A percentile compares a stretch with the other conserved stretches of the same genome.
Evolutionary conservation across 768 basidiomycete species (phyloP).

Genomic region (Naganishia vishniacii): DNA sequence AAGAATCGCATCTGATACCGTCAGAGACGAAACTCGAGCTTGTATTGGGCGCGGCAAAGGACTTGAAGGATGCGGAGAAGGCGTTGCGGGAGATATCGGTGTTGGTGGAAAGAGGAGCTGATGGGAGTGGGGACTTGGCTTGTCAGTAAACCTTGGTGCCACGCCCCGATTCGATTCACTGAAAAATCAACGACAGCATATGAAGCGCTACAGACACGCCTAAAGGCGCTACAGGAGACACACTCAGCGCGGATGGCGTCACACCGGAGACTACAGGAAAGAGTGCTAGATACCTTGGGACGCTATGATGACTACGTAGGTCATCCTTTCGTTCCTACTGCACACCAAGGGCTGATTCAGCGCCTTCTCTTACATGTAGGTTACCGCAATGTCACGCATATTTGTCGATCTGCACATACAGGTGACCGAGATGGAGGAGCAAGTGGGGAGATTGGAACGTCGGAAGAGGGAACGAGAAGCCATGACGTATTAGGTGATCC

Average conservation of each 20-base stretch:
- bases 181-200: neutral
- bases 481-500: slow-evolving; percentile 19
- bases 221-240: neutral
- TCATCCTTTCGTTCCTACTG: neutral
- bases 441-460: slow-evolving; percentile 14
- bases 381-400: slow-evolving; percentile 13
- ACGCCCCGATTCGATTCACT: neutral
- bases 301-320: slow-evolving; percentile 29
- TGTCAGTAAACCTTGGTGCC: slow-evolving; percentile 14
- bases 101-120: slow-evolving; percentile 20
- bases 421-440: slow-evolving; percentile 22
- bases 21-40: slow-evolving; percentile 24
- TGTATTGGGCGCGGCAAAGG: slow-evolving; percentile 20
- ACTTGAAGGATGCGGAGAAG: slow-evolving; percentile 13
- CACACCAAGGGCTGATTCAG: neutral
- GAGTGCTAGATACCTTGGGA: slow-evolving; percentile 6
- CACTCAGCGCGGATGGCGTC: neutral
- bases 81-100: slow-evolving; percentile 21
- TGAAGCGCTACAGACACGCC: neutral
- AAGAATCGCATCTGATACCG: slow-evolving; percentile 18
- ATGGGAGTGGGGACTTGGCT: slow-evolving; percentile 21
- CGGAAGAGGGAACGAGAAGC: slow-evolving; percentile 18
- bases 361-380: neutral
- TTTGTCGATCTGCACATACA: slow-evolving; percentile 17
- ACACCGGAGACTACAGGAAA: slow-evolving; percentile 10